Evolutionary conservation across 2,329 filamentous ascomycete species (phyloP), one percentile per base, ranked within the genome.

Genomic region (Aspergillus sp.): DNA sequence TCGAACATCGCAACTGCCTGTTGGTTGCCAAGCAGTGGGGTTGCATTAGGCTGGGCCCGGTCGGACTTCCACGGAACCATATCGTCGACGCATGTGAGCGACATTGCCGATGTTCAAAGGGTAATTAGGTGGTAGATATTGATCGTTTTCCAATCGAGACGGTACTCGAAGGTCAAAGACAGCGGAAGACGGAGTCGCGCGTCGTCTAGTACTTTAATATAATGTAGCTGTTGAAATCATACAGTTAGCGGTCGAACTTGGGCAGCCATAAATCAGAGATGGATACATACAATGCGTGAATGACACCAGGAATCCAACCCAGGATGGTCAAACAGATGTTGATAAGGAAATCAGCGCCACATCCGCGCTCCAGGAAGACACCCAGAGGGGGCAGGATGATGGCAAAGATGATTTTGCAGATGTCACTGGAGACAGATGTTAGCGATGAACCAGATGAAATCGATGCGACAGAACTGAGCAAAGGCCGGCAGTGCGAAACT

Each of bases 301-400:
- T 88, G 74, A 95, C 90, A 69, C 89, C 87, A 53, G 85, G 86
- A 61, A 90, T 78, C 70, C 81, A 84, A 69, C 80, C 82, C 57
- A 89, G 75, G 58, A 88, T 81, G 58, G 88, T 94, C 72, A 94
- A 75, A 62, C 90, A 78, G 70, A 95, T 88, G 83, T 94, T 95
- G 81, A 95, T 94, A 71, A 91, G 76, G 62, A 95, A 76, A 67
- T 95, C 88, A 56, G 84, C 82, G 65, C 85, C 85, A 74, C 90
- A 95, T 61, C 90, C 90, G 58, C 86, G 83, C 84, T 95, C 90
- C 57, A 95, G 86, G 80, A 95, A 93, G 67, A 95, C 90, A 75
- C 90, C 90, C 44, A 95, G 73, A 66, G 90, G 90, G 45, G 90
- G 90, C 54, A 95, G 82, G 74, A 95, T 75, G 76, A 95, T 76